A percentile compares a stretch with the other conserved stretches of the same genome.
Conservation (phyloP, 805 yeast species). For the Hanseniaspora valbyensis region DNA sequence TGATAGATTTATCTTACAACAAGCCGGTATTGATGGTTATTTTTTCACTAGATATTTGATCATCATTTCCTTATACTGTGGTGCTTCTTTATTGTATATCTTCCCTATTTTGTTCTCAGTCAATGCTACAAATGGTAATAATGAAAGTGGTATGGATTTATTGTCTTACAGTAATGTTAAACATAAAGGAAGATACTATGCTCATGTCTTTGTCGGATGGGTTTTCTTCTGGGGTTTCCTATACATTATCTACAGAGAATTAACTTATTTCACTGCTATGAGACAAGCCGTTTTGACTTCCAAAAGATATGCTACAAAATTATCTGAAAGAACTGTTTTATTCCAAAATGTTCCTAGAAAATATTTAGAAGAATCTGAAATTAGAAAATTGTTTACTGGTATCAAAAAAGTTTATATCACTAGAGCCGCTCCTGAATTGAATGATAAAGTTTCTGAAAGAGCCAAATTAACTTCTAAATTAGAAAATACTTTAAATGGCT, state of each 20-base stretch:
- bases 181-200: slow-evolving; percentile 55
- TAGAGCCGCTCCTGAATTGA: slow-evolving; percentile 44
- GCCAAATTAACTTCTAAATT: slow-evolving; percentile 46
- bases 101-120: slow-evolving; percentile 72
- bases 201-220: slow-evolving; percentile 78
- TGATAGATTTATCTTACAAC: slow-evolving; percentile 65
- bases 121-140: slow-evolving; percentile 59
- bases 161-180: slow-evolving; percentile 69
- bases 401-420: slow-evolving; percentile 75
- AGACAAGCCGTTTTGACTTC: slow-evolving; percentile 70
- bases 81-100: slow-evolving; percentile 43
- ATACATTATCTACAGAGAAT: slow-evolving; percentile 71
- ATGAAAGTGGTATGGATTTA: slow-evolving; percentile 57
- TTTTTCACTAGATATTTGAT: slow-evolving; percentile 72
- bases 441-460: slow-evolving; percentile 47
- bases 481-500: slow-evolving; percentile 53
- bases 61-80: slow-evolving; percentile 42
- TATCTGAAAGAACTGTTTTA: slow-evolving; percentile 70
- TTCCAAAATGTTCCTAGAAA: slow-evolving; percentile 75
- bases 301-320: slow-evolving; percentile 63
- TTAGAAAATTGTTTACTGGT: slow-evolving; percentile 67
- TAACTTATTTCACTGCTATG: slow-evolving; percentile 63
- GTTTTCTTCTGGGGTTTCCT: slow-evolving; percentile 57
- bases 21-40: slow-evolving; percentile 91
- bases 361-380: slow-evolving; percentile 58